These are phyloP conservation scores for Agapanthus africanus DNA, from an alignment of 106 monocot species.

Conservation along the genomic window DNA sequence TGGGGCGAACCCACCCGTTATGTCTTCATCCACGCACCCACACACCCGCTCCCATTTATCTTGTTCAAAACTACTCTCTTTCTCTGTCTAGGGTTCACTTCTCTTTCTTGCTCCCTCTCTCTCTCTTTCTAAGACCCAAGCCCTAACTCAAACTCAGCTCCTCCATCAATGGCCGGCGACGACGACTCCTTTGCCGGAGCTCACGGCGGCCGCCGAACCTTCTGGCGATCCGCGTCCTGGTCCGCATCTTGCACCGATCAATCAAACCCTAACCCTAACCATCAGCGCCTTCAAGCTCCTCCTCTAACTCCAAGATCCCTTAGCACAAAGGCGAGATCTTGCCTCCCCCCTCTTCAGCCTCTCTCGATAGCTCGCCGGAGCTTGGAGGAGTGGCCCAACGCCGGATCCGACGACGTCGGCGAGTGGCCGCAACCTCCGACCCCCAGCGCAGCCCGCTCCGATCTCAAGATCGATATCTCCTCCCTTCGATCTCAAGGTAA, in stretches of 20 bases:
- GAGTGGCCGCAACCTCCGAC: slow-evolving; percentile 74
- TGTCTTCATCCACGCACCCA: too few relatives aligned
- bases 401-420: slow-evolving; percentile 83
- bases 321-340: slow-evolving; percentile 57
- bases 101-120: too few relatives aligned
- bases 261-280: slow-evolving; percentile 5
- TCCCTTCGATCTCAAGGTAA: slow-evolving; percentile 23
- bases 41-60: too few relatives aligned
- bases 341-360: slow-evolving; percentile 77
- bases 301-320: slow-evolving; percentile 73
- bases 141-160: too few relatives aligned
- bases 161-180: too few relatives aligned
- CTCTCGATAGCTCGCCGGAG: slow-evolving; percentile 72
- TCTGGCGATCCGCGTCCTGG: slow-evolving; percentile 90
- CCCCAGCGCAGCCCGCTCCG: too few relatives aligned
- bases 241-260: slow-evolving; percentile 35
- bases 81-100: too few relatives aligned
- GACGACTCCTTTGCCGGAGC: too few relatives aligned
- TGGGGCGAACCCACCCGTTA: too few relatives aligned
- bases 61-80: too few relatives aligned
- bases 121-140: too few relatives aligned
- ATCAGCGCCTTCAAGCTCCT: slow-evolving; percentile 21
- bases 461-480: too few relatives aligned
- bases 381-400: slow-evolving; percentile 79
- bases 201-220: slow-evolving; percentile 44